These are phyloP conservation scores for Aspergillus haitiensis DNA, from an alignment of 495 filamentous ascomycete species.

Conservation along the genomic window DNA sequence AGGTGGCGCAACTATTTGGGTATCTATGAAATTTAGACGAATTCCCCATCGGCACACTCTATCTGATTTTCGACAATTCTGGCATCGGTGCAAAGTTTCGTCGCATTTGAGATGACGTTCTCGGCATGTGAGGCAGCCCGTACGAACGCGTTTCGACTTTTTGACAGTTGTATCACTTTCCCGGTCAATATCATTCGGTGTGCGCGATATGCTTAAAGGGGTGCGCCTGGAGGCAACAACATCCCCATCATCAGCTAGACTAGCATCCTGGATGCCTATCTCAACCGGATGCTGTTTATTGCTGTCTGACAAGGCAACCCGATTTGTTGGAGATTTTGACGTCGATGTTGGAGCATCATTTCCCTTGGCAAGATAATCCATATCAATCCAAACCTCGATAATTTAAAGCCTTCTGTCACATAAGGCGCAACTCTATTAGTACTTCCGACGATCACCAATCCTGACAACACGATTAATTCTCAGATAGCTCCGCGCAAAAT, in stretches of 20 bases:
- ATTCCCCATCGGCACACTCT: slow-evolving; percentile 83
- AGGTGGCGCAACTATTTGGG: slow-evolving; percentile 68
- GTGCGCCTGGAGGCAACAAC: slow-evolving; percentile 24
- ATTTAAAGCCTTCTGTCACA: not conserved
- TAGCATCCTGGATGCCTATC: not conserved
- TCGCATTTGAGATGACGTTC: slow-evolving; percentile 81
- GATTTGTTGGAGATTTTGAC: slow-evolving; percentile 6
- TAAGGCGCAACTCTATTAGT: not conserved
- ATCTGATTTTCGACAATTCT: slow-evolving; percentile 87
- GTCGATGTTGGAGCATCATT: slow-evolving; percentile 12
- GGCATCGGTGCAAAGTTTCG: slow-evolving; percentile 74
- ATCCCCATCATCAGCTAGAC: not conserved
- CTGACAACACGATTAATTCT: too few relatives aligned
- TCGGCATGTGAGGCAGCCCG: slow-evolving; percentile 76
- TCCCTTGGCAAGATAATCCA: slow-evolving; percentile 15
- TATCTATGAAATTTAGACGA: slow-evolving; percentile 91
- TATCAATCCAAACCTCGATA: not conserved
- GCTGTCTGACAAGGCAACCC: not conserved
- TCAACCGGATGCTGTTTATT: slow-evolving; percentile 4
- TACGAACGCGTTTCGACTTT: slow-evolving; percentile 72
- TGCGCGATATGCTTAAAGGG: slow-evolving; percentile 14
- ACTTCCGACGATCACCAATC: not conserved
- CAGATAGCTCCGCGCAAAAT: too few relatives aligned
- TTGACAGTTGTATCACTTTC: slow-evolving; percentile 31
- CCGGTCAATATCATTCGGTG: slow-evolving; percentile 22